Evolutionary conservation across 139 green algal species (phyloP).

Genomic region (Chlorokybus atmophyticus): DNA sequence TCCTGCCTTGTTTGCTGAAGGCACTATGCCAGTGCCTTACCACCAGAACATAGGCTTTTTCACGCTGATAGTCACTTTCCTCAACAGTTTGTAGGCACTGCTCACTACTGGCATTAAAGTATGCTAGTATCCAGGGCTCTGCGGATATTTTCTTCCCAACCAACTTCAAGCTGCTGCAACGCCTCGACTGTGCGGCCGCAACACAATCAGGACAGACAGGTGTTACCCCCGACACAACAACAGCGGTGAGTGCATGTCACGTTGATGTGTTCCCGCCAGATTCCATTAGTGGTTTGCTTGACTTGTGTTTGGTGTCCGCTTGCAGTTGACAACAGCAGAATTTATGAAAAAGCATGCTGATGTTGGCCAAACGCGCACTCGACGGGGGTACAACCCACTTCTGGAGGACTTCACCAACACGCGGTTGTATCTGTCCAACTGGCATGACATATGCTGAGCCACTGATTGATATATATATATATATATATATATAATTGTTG

Average conservation of each 20-base stretch:
- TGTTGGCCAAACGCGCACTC: constrained; percentile 32
- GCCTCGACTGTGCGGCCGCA: constrained; percentile 18
- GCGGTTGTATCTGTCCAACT: constrained; percentile 37
- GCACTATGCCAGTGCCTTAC: too few species aligned
- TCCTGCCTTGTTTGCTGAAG: too few species aligned
- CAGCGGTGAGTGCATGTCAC: background rate
- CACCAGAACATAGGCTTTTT: too few species aligned
- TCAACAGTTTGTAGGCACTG: too few species aligned
- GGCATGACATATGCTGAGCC: too few species aligned
- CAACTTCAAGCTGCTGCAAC: constrained; percentile 53
- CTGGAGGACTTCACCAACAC: constrained; percentile 74
- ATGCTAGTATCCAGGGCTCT: constrained; percentile 11
- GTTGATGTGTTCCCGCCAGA: too few species aligned
- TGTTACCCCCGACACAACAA: background rate
- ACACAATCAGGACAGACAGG: background rate
- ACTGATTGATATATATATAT: too few species aligned
- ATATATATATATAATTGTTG: too few species aligned
- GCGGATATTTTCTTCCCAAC: constrained; percentile 87
- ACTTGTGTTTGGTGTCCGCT: constrained; percentile 11
- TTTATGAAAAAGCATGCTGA: constrained; percentile 39
- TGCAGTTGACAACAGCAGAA: background rate
- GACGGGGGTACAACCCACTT: constrained; percentile 62
- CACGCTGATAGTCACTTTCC: too few species aligned
- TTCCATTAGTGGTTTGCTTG: background rate
- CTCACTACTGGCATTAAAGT: too few species aligned